These are phyloP conservation scores for Apiotrichum siamense DNA, from an alignment of 1,284 basidiomycete genomes.

Conservation along the genomic window DNA sequence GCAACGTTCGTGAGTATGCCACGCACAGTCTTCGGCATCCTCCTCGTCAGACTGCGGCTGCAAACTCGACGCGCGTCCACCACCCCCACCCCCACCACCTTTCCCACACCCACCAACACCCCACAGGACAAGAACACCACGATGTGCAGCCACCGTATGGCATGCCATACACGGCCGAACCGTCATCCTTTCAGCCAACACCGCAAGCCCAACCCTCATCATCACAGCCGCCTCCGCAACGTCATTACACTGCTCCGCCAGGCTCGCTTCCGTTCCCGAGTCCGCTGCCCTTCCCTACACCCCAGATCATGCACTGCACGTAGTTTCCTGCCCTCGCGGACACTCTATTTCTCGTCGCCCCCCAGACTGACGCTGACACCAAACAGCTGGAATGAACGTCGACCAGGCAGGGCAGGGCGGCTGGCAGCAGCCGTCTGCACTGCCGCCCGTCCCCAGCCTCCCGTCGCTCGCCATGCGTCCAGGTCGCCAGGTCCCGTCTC, in stretches of 20 bases:
- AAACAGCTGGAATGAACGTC: constrained; percentile 39
- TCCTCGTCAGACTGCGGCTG: too few species aligned
- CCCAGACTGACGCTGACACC: background rate
- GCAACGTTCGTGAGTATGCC: constrained; percentile 45
- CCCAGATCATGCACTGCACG: background rate
- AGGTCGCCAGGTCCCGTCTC: background rate
- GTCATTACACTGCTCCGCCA: background rate
- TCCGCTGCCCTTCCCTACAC: background rate
- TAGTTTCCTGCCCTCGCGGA: background rate
- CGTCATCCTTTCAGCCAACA: background rate
- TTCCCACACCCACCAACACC: background rate
- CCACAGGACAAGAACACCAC: too few species aligned
- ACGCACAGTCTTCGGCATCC: background rate
- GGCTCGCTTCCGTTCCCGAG: background rate
- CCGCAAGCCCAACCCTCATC: background rate
- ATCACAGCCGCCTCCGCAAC: background rate
- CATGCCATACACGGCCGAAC: too few species aligned
- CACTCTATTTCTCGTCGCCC: background rate
- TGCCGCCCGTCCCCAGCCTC: background rate
- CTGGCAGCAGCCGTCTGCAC: constrained; percentile 32
- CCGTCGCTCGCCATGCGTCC: constrained; percentile 11
- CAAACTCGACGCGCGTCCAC: too few species aligned
- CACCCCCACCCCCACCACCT: background rate
- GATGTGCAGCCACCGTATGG: too few species aligned
- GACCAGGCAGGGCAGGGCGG: constrained; percentile 42